phyloP scores from a whole-genome alignment of 495 filamentous ascomycete species.

The Tuber umbilicatum region DNA sequence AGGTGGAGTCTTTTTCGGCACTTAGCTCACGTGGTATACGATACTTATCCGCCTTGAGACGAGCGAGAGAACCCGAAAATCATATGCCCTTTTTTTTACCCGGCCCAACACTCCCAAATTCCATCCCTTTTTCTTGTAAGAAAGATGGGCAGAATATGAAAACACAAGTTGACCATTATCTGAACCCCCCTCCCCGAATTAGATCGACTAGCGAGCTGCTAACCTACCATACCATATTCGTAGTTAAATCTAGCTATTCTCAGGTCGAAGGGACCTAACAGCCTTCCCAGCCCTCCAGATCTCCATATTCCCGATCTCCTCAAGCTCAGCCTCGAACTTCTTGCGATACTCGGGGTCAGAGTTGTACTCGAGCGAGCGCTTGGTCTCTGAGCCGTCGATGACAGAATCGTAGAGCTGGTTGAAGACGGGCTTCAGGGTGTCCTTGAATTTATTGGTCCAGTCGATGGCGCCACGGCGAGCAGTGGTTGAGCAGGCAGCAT shows the following conservation, averaged over 20 bases:
- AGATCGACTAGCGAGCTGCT: neutral
- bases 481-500: slow-evolving; percentile 97
- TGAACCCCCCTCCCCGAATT: neutral
- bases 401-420: slow-evolving; percentile 92
- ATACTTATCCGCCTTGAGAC: neutral
- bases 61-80: neutral
- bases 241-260: slow-evolving; percentile 58
- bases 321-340: slow-evolving; percentile 92
- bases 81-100: neutral
- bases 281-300: slow-evolving; percentile 99
- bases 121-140: neutral
- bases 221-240: neutral
- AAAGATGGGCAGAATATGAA: neutral
- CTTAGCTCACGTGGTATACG: neutral
- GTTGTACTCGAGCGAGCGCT: slow-evolving; percentile 92
- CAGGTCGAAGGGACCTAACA: slow-evolving; percentile 82
- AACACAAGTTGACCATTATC: neutral
- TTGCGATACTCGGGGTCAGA: slow-evolving; percentile 86
- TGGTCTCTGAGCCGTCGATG: slow-evolving; percentile 79
- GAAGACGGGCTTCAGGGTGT: slow-evolving; percentile 95
- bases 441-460: slow-evolving; percentile 93
- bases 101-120: neutral
- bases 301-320: slow-evolving; percentile 92
- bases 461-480: slow-evolving; percentile 97
- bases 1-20: neutral